phyloP scores from a whole-genome alignment of 2,329 filamentous ascomycete species.

The Paramyrothecium sp. region DNA sequence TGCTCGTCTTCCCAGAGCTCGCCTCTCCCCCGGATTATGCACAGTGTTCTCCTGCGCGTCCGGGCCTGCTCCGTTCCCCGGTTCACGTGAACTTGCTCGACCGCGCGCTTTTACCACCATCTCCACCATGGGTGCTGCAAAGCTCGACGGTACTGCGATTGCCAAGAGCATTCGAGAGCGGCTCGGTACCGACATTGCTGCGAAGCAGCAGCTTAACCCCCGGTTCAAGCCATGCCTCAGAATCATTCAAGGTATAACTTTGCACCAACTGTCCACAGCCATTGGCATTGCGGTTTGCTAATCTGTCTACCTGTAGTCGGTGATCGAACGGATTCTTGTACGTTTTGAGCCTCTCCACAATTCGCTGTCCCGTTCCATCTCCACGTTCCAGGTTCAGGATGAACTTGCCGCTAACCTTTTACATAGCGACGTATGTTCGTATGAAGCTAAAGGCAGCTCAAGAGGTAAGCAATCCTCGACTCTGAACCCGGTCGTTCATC shows the following conservation, averaged over 20 bases:
- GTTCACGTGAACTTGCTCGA: neutral
- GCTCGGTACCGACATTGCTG: conserved; percentile 75
- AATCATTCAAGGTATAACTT: conserved; percentile 81
- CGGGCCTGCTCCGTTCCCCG: neutral
- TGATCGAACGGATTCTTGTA: conserved; percentile 87
- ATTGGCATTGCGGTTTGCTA: conserved; percentile 12
- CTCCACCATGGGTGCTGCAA: conserved; percentile 76
- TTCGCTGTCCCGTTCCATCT: conserved; percentile 13
- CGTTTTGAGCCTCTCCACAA: conserved; percentile 17
- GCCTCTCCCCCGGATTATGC: too few relatives aligned
- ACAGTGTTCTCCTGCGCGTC: too few relatives aligned
- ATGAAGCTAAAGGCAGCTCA: conserved; percentile 98
- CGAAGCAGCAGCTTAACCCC: conserved; percentile 79
- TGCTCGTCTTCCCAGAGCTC: too few relatives aligned
- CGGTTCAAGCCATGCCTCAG: conserved; percentile 86
- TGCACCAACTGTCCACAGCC: neutral
- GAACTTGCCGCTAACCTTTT: conserved; percentile 28
- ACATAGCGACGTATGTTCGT: conserved; percentile 88
- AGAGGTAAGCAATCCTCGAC: conserved; percentile 58
- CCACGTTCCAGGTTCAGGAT: conserved; percentile 9
- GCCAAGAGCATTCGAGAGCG: conserved; percentile 86
- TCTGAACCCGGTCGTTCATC: neutral
- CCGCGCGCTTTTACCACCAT: conserved; percentile 41
- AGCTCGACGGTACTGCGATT: conserved; percentile 95
- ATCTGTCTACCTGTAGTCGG: conserved; percentile 61